These are phyloP conservation scores for Saccharum spontaneum DNA, from an alignment of 176 grass and related monocot species.

Conservation along the genomic window DNA sequence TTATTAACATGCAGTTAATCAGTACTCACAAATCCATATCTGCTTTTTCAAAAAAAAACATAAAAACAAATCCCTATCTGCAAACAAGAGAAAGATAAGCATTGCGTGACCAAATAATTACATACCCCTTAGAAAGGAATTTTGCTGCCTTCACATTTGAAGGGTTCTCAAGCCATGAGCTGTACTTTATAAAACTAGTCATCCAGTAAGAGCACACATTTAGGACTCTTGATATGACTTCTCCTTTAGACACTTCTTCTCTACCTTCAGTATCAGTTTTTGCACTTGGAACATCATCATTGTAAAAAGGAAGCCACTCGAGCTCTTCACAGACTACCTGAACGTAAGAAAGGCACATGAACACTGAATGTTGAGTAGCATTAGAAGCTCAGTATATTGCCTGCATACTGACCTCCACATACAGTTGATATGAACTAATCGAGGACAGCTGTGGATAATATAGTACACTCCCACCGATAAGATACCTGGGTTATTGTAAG, in stretches of 20 bases:
- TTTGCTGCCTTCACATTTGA: conserved; percentile 88
- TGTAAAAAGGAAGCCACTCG: conserved; percentile 97
- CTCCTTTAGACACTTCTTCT: conserved; percentile 50
- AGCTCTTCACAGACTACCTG: conserved; percentile 98
- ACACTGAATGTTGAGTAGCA: conserved; percentile 22
- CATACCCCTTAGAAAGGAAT: conserved; percentile 91
- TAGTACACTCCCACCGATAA: conserved; percentile 93
- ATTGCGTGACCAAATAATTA: conserved; percentile 25
- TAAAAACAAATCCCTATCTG: conserved; percentile 12
- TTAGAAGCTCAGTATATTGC: conserved; percentile 27
- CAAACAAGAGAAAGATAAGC: conserved; percentile 26
- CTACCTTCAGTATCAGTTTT: conserved; percentile 55
- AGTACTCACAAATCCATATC: conserved; percentile 11
- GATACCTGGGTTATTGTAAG: conserved; percentile 66
- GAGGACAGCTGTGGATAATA: conserved; percentile 99
- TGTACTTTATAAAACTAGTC: conserved; percentile 90
- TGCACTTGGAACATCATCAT: conserved; percentile 43
- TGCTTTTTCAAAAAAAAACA: not conserved
- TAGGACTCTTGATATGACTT: conserved; percentile 72
- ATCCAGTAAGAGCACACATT: conserved; percentile 91
- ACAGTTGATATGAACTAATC: conserved; percentile 98
- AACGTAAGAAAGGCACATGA: conserved; percentile 34
- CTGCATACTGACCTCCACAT: conserved; percentile 85
- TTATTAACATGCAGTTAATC: conserved; percentile 37
- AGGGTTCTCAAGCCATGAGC: conserved; percentile 90